phyloP scores from a whole-genome alignment of 306 rosid genomes.

The Castanopsis chinensis region DNA sequence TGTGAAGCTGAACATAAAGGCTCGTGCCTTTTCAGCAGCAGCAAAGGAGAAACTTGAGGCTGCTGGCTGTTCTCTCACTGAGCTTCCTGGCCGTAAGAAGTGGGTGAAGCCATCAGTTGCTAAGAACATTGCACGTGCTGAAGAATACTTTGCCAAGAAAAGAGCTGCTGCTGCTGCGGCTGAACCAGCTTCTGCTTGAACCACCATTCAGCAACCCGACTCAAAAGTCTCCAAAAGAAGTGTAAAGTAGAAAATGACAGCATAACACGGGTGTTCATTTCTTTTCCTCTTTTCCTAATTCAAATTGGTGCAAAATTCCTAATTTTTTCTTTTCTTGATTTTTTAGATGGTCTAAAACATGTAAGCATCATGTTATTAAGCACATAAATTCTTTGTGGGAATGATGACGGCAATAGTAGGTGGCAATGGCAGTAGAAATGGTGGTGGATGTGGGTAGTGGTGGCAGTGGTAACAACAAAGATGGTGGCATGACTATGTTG shows the following conservation, averaged over 20 bases:
- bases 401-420: too few species aligned
- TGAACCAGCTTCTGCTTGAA: conserved; percentile 46
- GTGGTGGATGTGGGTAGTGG: too few species aligned
- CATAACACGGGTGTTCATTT: conserved; percentile 15
- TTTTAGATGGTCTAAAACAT: not conserved
- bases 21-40: conserved; percentile 75
- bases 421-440: too few species aligned
- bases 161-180: conserved; percentile 53
- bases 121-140: conserved; percentile 92
- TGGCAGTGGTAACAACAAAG: too few species aligned
- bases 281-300: conserved; percentile 6
- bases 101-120: conserved; percentile 97
- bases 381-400: too few species aligned
- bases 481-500: too few species aligned
- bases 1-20: conserved; percentile 76
- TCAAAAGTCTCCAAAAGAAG: conserved; percentile 17
- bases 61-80: conserved; percentile 75
- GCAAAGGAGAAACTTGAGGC: conserved; percentile 93
- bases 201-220: not conserved
- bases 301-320: not conserved
- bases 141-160: conserved; percentile 90
- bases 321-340: not conserved
- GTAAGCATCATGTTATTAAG: too few species aligned
- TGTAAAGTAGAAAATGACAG: conserved; percentile 20
- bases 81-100: conserved; percentile 91